A percentile compares a stretch with the other conserved stretches of the same genome.
Conservation (phyloP, 2,329 filamentous ascomycete genomes). For the Xylaria digitata region DNA sequence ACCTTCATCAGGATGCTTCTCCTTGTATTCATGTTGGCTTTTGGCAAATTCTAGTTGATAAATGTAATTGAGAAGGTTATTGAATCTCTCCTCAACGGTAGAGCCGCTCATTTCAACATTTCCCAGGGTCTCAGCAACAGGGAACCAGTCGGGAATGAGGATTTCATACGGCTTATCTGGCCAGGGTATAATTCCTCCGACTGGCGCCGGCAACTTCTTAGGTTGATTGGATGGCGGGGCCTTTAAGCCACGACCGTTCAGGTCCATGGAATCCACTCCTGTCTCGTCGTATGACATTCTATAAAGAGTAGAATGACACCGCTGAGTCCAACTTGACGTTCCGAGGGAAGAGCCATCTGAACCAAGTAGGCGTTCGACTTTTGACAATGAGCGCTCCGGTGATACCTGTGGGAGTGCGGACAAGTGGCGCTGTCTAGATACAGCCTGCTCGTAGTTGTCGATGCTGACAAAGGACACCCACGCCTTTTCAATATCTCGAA, state of each 20-base stretch:
- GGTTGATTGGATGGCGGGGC: background rate
- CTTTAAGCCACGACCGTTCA: background rate
- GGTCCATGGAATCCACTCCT: background rate
- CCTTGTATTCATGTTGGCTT: slow-evolving; percentile 13
- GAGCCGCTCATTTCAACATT: slow-evolving; percentile 30
- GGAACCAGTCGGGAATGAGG: slow-evolving; percentile 46
- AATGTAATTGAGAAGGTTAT: slow-evolving; percentile 38
- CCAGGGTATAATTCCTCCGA: background rate
- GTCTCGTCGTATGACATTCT: slow-evolving; percentile 10
- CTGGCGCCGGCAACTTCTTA: background rate
- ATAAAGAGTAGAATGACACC: slow-evolving; percentile 2
- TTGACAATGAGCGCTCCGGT: slow-evolving; percentile 28
- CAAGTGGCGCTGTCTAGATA: slow-evolving; percentile 26
- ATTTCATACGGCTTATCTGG: slow-evolving; percentile 25
- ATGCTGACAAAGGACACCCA: slow-evolving; percentile 38
- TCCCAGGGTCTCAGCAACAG: slow-evolving; percentile 23
- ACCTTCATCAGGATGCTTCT: slow-evolving; percentile 34
- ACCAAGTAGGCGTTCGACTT: slow-evolving; percentile 39
- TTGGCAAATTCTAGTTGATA: slow-evolving; percentile 32
- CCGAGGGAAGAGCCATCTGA: slow-evolving; percentile 36
- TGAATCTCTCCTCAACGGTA: slow-evolving; percentile 33
- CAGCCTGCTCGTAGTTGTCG: slow-evolving; percentile 31
- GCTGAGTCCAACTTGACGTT: slow-evolving; percentile 10
- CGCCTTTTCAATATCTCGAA: slow-evolving; percentile 36
- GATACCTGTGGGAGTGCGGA: background rate